Base-by-base conservation (phyloP, 805 yeast genomes). In the Diddensiella santjacobensis region DNA sequence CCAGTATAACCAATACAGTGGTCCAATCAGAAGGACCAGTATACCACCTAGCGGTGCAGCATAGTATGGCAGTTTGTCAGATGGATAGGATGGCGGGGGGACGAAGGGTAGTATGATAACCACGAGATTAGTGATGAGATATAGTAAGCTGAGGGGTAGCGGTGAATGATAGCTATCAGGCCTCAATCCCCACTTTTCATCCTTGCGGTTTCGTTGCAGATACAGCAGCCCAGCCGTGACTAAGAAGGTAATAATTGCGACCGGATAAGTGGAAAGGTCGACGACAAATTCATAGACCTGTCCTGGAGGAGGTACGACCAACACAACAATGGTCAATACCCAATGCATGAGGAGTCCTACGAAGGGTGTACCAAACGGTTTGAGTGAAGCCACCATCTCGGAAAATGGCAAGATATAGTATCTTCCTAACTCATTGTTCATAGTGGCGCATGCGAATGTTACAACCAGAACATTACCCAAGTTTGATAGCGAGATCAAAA, bases 381-480 rank as follows among this genome's bases (percentile, higher is more conserved):
- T 64, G 42, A 72, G 55, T 22, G 73, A 65, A n/a, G 72, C 67
- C 56, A 79, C 75, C n/a, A 61, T 55, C 1, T 60, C 54, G 1
- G 81, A 69, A 49, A 71, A 77, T 1, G 87, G 87, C 13, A 81
- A 58, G 13, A 73, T 48, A 17, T 67, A 55, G 55, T 77, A 80
- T 40, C 61, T 65, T 1, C 82, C 84, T 40, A 81, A 65, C 53
- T 78, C 83, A 54, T 76, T 78, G 56, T 77, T 78, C 39, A 81
- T 82, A 30, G 79, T 62, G 4, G 81, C 72, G 49, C 78, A 81
- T 2, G 85, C 81, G 58, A 74, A 81, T 3, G 80, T 71, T 2
- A 81, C 87, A 31, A 81, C 86, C 43, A 81, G 65, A 10, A 81
- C 81, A 55, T 81, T 81, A 1, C 87, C 87, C 40, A 81, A 66